Evolutionary conservation across 176 grass and related monocot species (phyloP).

Genomic region (Rhynchospora tenuis): DNA sequence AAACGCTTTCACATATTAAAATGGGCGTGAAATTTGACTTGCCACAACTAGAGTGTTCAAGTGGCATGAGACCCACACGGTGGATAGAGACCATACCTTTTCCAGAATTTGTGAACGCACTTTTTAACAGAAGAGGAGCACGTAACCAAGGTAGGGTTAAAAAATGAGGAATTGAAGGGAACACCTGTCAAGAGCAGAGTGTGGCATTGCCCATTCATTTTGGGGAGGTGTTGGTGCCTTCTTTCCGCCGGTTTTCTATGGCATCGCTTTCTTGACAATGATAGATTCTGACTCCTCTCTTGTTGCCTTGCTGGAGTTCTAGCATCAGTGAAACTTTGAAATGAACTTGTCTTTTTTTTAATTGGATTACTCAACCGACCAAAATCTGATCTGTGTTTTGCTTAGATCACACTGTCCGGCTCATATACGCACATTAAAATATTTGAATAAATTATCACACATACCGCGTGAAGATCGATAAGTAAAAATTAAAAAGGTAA

Average conservation of each 20-base stretch:
- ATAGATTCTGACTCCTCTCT: conserved; percentile 1
- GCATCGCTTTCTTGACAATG: not conserved
- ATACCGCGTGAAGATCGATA: not conserved
- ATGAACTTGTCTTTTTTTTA: not conserved
- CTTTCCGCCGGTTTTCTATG: not conserved
- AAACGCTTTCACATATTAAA: not conserved
- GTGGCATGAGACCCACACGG: not conserved
- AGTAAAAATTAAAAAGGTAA: too few species aligned
- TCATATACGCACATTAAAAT: not conserved
- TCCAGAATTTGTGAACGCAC: not conserved
- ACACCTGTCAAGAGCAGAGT: conserved; percentile 2
- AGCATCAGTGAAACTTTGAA: not conserved
- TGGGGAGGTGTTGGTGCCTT: not conserved
- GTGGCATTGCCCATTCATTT: not conserved
- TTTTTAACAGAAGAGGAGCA: not conserved
- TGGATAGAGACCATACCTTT: not conserved
- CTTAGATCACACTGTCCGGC: not conserved
- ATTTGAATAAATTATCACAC: not conserved
- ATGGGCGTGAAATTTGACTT: not conserved
- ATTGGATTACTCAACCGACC: not conserved
- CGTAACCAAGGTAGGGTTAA: not conserved
- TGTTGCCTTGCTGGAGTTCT: not conserved
- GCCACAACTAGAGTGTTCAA: not conserved
- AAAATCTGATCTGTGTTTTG: not conserved
- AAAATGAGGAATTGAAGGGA: not conserved